Conservation (phyloP, 1,139 yeast genomes). For the Sugiyamaella pinicola region DNA sequence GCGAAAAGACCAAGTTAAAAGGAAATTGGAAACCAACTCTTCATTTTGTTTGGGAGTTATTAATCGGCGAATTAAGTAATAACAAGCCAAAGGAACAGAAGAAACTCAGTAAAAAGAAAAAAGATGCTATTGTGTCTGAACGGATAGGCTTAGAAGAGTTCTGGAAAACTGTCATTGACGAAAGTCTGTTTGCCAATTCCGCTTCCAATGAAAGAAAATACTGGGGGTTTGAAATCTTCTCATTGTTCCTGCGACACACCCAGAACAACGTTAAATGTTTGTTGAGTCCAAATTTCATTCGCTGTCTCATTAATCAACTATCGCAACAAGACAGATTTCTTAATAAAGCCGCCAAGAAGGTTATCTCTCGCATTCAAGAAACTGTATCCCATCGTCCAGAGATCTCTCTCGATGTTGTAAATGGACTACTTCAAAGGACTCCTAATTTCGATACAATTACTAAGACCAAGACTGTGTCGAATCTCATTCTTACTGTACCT, state of each 20-base stretch:
- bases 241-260: slow-evolving; percentile 48
- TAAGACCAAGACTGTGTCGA: slow-evolving; percentile 67
- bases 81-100: slow-evolving; percentile 41
- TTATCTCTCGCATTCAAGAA: slow-evolving; percentile 50
- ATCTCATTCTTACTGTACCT: slow-evolving; percentile 46
- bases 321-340: slow-evolving; percentile 66
- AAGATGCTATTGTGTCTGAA: slow-evolving; percentile 23
- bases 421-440: slow-evolving; percentile 51
- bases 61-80: slow-evolving; percentile 50
- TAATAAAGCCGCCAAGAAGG: slow-evolving; percentile 63
- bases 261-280: slow-evolving; percentile 47
- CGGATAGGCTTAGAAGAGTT: slow-evolving; percentile 57
- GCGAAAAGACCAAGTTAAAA: slow-evolving; percentile 29
- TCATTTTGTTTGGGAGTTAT: slow-evolving; percentile 82
- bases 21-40: slow-evolving; percentile 69
- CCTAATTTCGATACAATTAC: slow-evolving; percentile 78
- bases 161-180: slow-evolving; percentile 81
- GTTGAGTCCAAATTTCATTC: slow-evolving; percentile 70
- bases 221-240: slow-evolving; percentile 80
- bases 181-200: slow-evolving; percentile 70
- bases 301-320: slow-evolving; percentile 77
- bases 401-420: slow-evolving; percentile 53
- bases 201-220: slow-evolving; percentile 85
- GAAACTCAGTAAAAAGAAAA: slow-evolving; percentile 25
- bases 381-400: slow-evolving; percentile 45